Evolutionary conservation across 192 early-diverging fungal genomes (phyloP).

Genomic region (Backusella westeae): DNA sequence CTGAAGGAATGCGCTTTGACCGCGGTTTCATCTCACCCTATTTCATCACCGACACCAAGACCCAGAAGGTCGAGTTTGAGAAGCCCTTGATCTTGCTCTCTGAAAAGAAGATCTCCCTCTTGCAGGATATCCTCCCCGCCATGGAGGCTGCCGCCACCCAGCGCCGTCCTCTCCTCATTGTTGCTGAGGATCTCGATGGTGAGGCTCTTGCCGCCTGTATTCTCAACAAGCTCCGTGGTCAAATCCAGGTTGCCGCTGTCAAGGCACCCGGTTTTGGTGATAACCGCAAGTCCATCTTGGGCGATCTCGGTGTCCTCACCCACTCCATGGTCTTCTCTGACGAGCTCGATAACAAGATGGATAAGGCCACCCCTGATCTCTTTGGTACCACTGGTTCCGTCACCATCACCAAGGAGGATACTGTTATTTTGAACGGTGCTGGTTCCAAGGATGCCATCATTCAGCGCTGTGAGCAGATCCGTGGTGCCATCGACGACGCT

Average conservation of each 20-base stretch:
- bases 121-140: slow-evolving; percentile 96
- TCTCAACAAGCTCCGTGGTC: slow-evolving; percentile 99
- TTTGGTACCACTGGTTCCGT: slow-evolving; percentile 87
- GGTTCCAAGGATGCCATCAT: slow-evolving; percentile 87
- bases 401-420: slow-evolving; percentile 99
- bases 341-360: slow-evolving; percentile 96
- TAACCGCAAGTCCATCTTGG: slow-evolving; percentile 98
- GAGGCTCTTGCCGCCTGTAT: slow-evolving; percentile 99
- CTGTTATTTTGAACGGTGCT: slow-evolving; percentile 94
- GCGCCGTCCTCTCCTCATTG: slow-evolving; percentile 95
- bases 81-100: slow-evolving; percentile 98
- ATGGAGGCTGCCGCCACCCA: slow-evolving; percentile 91
- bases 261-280: slow-evolving; percentile 99
- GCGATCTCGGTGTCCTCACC: slow-evolving; percentile 96
- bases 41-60: slow-evolving; percentile 98
- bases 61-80: slow-evolving; percentile 99
- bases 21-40: slow-evolving; percentile 99
- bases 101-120: slow-evolving; percentile 95
- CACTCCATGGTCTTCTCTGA: slow-evolving; percentile 96
- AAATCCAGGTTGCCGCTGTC: slow-evolving; percentile 94
- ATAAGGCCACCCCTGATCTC: slow-evolving; percentile 88
- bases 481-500: slow-evolving; percentile 64
- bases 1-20: slow-evolving; percentile 99
- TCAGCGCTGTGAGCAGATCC: slow-evolving; percentile 98
- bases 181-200: slow-evolving; percentile 99